phyloP scores from a whole-genome alignment of 75 land plant species.

The Gnetum montanum region DNA sequence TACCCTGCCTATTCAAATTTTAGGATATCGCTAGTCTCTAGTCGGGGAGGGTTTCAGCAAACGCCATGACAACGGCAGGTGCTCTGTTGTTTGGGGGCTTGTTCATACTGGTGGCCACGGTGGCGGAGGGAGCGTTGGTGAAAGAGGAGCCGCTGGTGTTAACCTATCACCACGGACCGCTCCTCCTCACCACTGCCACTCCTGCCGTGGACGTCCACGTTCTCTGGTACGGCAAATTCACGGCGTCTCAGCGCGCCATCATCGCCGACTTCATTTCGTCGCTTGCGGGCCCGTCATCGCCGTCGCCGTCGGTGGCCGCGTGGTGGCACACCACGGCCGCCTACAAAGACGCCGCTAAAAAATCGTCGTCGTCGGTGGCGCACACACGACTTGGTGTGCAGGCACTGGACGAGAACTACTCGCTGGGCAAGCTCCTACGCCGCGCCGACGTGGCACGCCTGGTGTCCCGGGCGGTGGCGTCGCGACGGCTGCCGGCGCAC shows the following conservation, averaged over 20 bases:
- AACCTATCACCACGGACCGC: constrained; percentile 55
- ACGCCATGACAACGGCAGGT: no score
- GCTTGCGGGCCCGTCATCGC: constrained; percentile 9
- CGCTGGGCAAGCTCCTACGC: constrained; percentile 3
- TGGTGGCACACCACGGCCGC: constrained; percentile 24
- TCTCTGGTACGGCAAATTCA: constrained; percentile 78
- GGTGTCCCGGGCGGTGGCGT: background rate
- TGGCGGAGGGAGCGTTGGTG: background rate
- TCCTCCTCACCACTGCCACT: constrained; percentile 26
- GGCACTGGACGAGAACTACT: background rate
- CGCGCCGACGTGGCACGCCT: constrained; percentile 3
- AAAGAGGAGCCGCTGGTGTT: constrained; percentile 13
- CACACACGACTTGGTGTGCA: constrained; percentile 2
- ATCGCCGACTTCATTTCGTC: constrained; percentile 59
- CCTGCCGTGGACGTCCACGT: constrained; percentile 52
- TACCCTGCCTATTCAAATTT: no score
- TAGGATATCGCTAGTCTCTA: no score
- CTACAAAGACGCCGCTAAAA: constrained; percentile 10
- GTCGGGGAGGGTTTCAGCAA: no score
- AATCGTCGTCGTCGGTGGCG: background rate
- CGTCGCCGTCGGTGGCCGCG: constrained; percentile 13
- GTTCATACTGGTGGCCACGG: no score
- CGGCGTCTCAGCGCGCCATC: constrained; percentile 41
- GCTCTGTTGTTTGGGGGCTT: no score
- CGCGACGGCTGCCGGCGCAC: background rate